Evolutionary conservation across 768 basidiomycete species (phyloP).

Genomic region (Tephrocybe sp.): DNA sequence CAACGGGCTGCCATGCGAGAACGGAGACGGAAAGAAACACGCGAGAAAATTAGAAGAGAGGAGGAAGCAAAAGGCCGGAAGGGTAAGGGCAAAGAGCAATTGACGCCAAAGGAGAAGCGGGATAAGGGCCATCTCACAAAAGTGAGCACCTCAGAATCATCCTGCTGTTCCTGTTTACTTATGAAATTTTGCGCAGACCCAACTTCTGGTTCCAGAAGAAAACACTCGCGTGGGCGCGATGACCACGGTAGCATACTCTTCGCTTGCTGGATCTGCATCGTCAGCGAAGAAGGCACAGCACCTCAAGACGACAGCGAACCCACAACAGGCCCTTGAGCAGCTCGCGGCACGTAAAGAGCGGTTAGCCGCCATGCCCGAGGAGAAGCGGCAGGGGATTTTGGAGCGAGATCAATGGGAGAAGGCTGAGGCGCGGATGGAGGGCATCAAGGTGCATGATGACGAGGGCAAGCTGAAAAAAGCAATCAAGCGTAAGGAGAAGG

Average conservation of each 20-base stretch:
- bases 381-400: constrained; percentile 77
- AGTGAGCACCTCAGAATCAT: constrained; percentile 35
- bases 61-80: constrained; percentile 57
- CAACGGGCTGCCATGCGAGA: constrained; percentile 85
- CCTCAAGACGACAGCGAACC: constrained; percentile 75
- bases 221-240: constrained; percentile 29
- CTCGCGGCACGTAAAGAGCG: constrained; percentile 77
- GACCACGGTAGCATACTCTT: constrained; percentile 72
- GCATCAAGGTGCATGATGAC: constrained; percentile 90
- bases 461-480: constrained; percentile 88
- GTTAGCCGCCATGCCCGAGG: constrained; percentile 74
- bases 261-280: constrained; percentile 48
- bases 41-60: constrained; percentile 74
- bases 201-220: constrained; percentile 69
- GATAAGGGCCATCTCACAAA: constrained; percentile 50
- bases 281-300: constrained; percentile 47
- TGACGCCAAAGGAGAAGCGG: constrained; percentile 26
- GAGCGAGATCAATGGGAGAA: constrained; percentile 90
- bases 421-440: constrained; percentile 83
- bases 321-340: constrained; percentile 82
- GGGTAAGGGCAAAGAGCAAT: constrained; percentile 43
- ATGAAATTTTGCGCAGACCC: constrained; percentile 43
- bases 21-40: constrained; percentile 80
- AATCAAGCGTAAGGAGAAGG: constrained; percentile 89
- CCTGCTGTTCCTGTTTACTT: constrained; percentile 3